These are phyloP conservation scores for Acacia pycnantha DNA, from an alignment of 331 rosid genomes.

Conservation along the genomic window DNA sequence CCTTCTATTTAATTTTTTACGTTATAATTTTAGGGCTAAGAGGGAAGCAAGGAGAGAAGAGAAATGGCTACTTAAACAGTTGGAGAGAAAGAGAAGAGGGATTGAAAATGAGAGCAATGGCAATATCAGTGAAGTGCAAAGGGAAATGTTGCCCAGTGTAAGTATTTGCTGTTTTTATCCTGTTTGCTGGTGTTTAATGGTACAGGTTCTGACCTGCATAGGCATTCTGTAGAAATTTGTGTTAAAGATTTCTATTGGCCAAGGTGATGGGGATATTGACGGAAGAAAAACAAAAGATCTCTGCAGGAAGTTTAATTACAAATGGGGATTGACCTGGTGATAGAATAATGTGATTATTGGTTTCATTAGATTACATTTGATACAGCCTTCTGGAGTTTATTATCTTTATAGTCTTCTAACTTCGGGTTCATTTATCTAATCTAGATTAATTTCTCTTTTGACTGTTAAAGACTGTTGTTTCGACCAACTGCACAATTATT, in stretches of 20 bases:
- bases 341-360: not conserved
- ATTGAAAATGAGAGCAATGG: slow-evolving; percentile 65
- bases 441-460: slow-evolving; percentile 3
- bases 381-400: not conserved
- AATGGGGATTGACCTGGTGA: slow-evolving; percentile 3
- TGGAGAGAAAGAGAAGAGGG: slow-evolving; percentile 63
- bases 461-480: slow-evolving; percentile 4
- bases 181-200: slow-evolving; percentile 11
- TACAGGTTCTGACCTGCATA: slow-evolving; percentile 1
- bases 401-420: not conserved
- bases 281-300: not conserved
- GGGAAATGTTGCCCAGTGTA: slow-evolving; percentile 55
- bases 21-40: slow-evolving; percentile 52
- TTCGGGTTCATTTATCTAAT: not conserved
- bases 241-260: slow-evolving; percentile 16
- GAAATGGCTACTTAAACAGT: slow-evolving; percentile 65
- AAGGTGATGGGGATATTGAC: not conserved
- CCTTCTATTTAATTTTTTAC: not conserved
- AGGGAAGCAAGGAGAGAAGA: slow-evolving; percentile 68
- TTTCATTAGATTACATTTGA: not conserved
- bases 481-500: slow-evolving; percentile 20
- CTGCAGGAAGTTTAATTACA: slow-evolving; percentile 5
- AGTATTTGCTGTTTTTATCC: slow-evolving; percentile 33
- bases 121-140: slow-evolving; percentile 44
- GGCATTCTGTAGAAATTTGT: not conserved